Evolutionary conservation across 352 stramenopile species (phyloP), one percentile per base, ranked within the genome.

Genomic region (Blastocystis sp.): DNA sequence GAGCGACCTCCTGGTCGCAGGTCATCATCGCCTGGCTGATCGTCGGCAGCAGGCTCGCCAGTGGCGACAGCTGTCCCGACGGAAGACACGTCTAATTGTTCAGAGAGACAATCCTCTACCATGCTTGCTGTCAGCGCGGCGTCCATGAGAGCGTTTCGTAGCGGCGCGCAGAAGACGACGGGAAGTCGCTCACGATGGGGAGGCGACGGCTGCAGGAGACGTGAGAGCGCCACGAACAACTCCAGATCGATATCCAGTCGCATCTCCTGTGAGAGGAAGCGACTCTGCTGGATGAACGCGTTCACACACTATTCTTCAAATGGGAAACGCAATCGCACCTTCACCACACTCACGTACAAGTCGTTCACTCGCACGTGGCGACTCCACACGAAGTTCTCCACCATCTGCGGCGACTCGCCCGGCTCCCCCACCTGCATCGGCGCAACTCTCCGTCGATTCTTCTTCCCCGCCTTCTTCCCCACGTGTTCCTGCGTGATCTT

Each of bases 61-160:
- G 69, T 4, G 69, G 69, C 14, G 69, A 81, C 2, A 63, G 7
- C 46, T 81, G 44, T n/a, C 69, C 69, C 29, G 69, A 81, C 6
- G 69, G 69, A 8, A 81, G 69, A 8, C 24, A 32, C 36, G 48
- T 21, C 69, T 81, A 81, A 4, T 8, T 44, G 16, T 65, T 9
- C 9, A 0, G 14, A 3, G 6, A 27, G 9, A 1, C 3, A 8
- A 48, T 32, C n/a, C 34, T n/a, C 14, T 44, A 81, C 69, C 16
- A 21, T 44, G 29, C 40, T 32, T 7, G 44, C 32, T 27, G 46
- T 42, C 34, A 40, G 16, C 0, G 49, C 36, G 0, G 69, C 69
- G 16, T 63, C 29, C 29, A 65, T 4, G 3, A 81, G 2, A n/a
- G 24, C 24, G 0, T 44, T 18, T 7, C 48, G 51, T 29, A 81